Evolutionary conservation across 148 eudicot genomes (phyloP), one percentile per base, ranked within the genome.

Genomic region (Simmondsia chinensis): DNA sequence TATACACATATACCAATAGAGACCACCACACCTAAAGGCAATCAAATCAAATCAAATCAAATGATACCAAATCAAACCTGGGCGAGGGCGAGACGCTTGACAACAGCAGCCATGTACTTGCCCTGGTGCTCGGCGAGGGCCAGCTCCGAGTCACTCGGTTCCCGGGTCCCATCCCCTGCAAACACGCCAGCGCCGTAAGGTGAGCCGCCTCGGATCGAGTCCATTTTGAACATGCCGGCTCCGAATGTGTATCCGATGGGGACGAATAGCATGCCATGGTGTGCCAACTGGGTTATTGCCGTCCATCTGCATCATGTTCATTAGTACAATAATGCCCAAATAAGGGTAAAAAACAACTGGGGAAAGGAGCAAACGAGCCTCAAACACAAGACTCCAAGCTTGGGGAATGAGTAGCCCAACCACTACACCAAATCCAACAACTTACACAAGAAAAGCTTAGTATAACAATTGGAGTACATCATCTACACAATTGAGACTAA

Each of bases 71-170:
- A 48, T 69, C 81, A 85, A 53, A 59, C 39, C 7, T 54, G 54
- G 7, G 73, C 57, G 1, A 87, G 54, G 7, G 73, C 57, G 1
- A 87, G 78, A 65, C 64, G 77, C 72, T 83, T 87, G 48, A 80
- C 77, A 21, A 87, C 56, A 3, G 64, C 73, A 61, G 96, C 94
- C 94, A 82, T 83, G 25, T 87, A 83, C 65, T 77, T 76, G 58
- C 96, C 96, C 55, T 83, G 96, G 58, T 87, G 88, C 70, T 82
- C 88, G 2, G 94, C 96, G 18, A 83, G 77, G 26, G 80, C 85
- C 21, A 87, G 46, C 65, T 87, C 96, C 2, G 79, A 65, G 37
- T 83, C 88, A 15, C 66, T 74, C 24, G 94, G 72, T 62, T 68
- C 71, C 64, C 94, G 63, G 22, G 85, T 69, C 26, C 96, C 94